These are phyloP conservation scores for Xylona heveae DNA, from an alignment of 495 filamentous ascomycete genomes.

Conservation along the genomic window DNA sequence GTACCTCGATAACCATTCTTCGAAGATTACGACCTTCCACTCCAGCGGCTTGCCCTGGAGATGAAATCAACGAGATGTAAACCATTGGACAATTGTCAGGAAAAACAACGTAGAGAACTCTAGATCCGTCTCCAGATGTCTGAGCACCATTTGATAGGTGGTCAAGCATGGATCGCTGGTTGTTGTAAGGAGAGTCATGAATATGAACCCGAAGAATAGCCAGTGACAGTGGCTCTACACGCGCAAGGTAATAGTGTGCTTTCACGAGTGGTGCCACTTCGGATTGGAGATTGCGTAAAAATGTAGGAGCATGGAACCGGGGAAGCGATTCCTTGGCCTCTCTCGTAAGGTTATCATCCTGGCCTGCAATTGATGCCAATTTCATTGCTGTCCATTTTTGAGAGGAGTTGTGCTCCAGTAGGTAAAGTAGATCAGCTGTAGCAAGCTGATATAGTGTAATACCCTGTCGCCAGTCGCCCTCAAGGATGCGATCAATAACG, in stretches of 20 bases:
- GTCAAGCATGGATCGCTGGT: slow-evolving; percentile 23
- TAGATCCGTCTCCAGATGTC: slow-evolving; percentile 24
- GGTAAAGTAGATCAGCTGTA: slow-evolving; percentile 55
- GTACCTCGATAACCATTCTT: slow-evolving; percentile 36
- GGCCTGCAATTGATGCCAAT: slow-evolving; percentile 11
- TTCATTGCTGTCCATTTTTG: slow-evolving; percentile 59
- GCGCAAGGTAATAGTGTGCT: slow-evolving; percentile 56
- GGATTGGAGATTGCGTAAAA: slow-evolving; percentile 47
- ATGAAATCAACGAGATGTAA: slow-evolving; percentile 39
- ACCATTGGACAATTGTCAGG: slow-evolving; percentile 55
- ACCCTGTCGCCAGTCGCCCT: slow-evolving; percentile 62
- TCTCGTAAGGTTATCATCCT: slow-evolving; percentile 24
- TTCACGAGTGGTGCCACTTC: slow-evolving; percentile 55
- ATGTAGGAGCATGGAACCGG: slow-evolving; percentile 53
- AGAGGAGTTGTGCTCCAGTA: slow-evolving; percentile 53
- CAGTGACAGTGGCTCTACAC: slow-evolving; percentile 37
- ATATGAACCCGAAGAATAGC: slow-evolving; percentile 57
- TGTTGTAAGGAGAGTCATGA: slow-evolving; percentile 48
- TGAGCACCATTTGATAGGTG: slow-evolving; percentile 15
- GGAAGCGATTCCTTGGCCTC: slow-evolving; percentile 26
- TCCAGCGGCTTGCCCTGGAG: slow-evolving; percentile 17
- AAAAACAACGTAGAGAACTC: slow-evolving; percentile 56
- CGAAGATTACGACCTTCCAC: slow-evolving; percentile 41
- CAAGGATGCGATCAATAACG: slow-evolving; percentile 50
- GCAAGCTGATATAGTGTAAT: slow-evolving; percentile 58